A percentile compares a stretch with the other conserved stretches of the same genome.
Evolutionary conservation across 75 land plant species (phyloP).

Genomic region (Pinus tabuliformis): DNA sequence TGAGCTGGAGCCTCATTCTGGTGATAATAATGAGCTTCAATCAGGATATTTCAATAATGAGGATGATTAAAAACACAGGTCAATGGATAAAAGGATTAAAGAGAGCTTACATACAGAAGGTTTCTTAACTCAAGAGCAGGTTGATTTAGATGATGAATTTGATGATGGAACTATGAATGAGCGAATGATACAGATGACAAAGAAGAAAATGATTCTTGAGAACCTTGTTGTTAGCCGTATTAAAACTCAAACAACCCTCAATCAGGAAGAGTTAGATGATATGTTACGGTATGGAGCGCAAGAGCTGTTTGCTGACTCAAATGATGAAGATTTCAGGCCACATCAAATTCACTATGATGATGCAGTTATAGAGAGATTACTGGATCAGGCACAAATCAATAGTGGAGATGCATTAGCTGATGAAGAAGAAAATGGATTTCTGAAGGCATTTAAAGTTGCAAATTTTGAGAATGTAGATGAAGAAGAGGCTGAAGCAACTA

Average conservation of each 20-base stretch:
- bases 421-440: conserved; percentile 83
- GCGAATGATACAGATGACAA: conserved; percentile 99
- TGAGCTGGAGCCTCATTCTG: background rate
- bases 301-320: conserved; percentile 90
- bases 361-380: conserved; percentile 97
- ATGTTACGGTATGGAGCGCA: conserved; percentile 94
- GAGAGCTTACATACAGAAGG: too few relatives aligned
- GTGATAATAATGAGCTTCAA: background rate
- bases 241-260: conserved; percentile 68
- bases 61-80: too few relatives aligned
- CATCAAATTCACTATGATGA: conserved; percentile 99
- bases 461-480: conserved; percentile 91
- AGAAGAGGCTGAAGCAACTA: conserved; percentile 53
- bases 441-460: conserved; percentile 98
- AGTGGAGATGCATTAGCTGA: conserved; percentile 60
- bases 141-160: too few relatives aligned
- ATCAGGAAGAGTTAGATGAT: conserved; percentile 99
- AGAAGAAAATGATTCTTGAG: conserved; percentile 98
- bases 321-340: conserved; percentile 75
- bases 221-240: conserved; percentile 95
- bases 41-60: too few relatives aligned
- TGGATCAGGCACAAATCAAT: conserved; percentile 80
- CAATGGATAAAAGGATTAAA: too few relatives aligned
- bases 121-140: too few relatives aligned
- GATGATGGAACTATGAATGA: conserved; percentile 83